Conservation (phyloP, 2,329 filamentous ascomycete genomes). For the Rutstroemia sydowiana region DNA sequence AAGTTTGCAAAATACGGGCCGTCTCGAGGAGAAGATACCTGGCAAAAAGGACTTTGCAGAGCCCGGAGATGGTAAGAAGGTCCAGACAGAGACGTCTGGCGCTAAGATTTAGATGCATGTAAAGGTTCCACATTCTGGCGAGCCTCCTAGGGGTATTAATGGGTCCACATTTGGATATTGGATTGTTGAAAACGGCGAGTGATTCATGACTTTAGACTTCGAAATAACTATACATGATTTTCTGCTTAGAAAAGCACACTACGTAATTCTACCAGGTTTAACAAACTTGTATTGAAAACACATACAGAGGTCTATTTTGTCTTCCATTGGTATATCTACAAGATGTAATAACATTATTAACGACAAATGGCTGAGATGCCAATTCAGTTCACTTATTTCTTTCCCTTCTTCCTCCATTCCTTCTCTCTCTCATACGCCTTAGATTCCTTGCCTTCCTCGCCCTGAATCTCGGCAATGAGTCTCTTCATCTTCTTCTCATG, state of each 20-base stretch:
- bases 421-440: slow-evolving; percentile 89
- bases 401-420: slow-evolving; percentile 61
- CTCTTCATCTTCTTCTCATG: slow-evolving; percentile 97
- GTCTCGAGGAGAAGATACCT: slow-evolving; percentile 42
- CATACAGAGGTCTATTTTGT: too few species aligned
- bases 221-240: too few species aligned
- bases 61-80: slow-evolving; percentile 32
- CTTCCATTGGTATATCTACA: background rate
- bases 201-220: too few species aligned
- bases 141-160: too few species aligned
- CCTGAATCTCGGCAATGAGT: slow-evolving; percentile 90
- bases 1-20: slow-evolving; percentile 46
- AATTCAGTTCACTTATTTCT: slow-evolving; percentile 32
- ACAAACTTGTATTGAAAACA: too few species aligned
- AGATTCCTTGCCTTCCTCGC: slow-evolving; percentile 76
- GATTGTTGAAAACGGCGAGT: too few species aligned
- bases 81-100: slow-evolving; percentile 1
- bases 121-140: background rate
- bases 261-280: too few species aligned
- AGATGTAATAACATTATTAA: background rate
- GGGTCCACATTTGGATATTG: too few species aligned
- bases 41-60: slow-evolving; percentile 44
- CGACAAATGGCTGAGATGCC: background rate
- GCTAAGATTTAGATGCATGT: slow-evolving; percentile 10
- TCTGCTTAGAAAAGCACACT: too few species aligned